Percentiles rank a stretch among this genome's conserved stretches.
Conservation (phyloP, 805 yeast genomes). For the Wickerhamiella allomyrinae region DNA sequence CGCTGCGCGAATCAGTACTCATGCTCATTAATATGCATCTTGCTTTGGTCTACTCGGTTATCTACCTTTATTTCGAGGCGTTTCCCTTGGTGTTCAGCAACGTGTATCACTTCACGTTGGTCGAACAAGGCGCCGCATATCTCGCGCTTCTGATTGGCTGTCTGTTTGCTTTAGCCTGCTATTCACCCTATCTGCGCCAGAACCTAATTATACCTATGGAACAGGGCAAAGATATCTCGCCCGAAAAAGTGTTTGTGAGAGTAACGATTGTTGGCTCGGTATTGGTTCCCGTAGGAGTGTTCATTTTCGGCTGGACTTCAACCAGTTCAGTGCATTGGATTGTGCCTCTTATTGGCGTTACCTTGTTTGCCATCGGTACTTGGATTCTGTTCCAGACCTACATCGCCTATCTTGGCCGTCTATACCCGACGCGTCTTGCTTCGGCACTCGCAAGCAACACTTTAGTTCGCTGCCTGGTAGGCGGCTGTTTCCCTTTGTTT, state of each 20-base stretch:
- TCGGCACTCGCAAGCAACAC: slow-evolving; percentile 48
- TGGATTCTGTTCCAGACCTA: slow-evolving; percentile 39
- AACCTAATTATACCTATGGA: not conserved
- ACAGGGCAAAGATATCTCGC: slow-evolving; percentile 1
- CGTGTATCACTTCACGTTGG: slow-evolving; percentile 32
- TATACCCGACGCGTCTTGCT: slow-evolving; percentile 38
- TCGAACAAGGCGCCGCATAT: slow-evolving; percentile 36
- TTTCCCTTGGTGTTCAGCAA: slow-evolving; percentile 42
- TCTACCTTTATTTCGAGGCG: slow-evolving; percentile 47
- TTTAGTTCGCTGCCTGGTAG: slow-evolving; percentile 36
- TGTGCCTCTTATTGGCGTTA: slow-evolving; percentile 34
- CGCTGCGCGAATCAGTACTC: slow-evolving; percentile 40
- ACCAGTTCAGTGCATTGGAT: slow-evolving; percentile 37
- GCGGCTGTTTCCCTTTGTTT: slow-evolving; percentile 49
- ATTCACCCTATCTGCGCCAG: slow-evolving; percentile 4
- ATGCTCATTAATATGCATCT: slow-evolving; percentile 37
- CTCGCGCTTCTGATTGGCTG: slow-evolving; percentile 36
- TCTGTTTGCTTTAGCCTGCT: slow-evolving; percentile 23
- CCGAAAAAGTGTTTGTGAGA: slow-evolving; percentile 13
- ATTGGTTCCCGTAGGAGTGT: slow-evolving; percentile 36
- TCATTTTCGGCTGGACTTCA: slow-evolving; percentile 47
- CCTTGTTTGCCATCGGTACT: slow-evolving; percentile 28
- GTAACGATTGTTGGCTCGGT: slow-evolving; percentile 30
- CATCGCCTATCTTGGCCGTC: slow-evolving; percentile 35
- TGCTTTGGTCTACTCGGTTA: slow-evolving; percentile 37